phyloP scores from a whole-genome alignment of 1,284 basidiomycete species.

The Cerrena zonata region DNA sequence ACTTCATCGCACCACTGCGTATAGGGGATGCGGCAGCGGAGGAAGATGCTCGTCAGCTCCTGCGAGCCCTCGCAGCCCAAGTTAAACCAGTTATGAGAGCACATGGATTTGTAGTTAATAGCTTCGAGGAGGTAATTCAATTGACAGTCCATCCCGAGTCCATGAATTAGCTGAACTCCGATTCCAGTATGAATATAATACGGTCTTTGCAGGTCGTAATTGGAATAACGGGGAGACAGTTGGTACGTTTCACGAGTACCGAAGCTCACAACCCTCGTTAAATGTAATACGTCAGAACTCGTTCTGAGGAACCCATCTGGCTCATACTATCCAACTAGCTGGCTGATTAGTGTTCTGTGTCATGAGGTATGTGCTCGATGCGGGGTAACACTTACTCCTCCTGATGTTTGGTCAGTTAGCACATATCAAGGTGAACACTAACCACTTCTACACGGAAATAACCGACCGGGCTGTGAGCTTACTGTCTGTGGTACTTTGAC shows the following conservation, averaged over 20 bases:
- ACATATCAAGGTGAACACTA: slow-evolving; percentile 61
- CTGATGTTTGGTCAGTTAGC: slow-evolving; percentile 47
- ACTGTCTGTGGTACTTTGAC: too few relatives aligned
- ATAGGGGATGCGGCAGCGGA: slow-evolving; percentile 33
- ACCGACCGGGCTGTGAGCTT: too few relatives aligned
- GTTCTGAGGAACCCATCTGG: slow-evolving; percentile 61
- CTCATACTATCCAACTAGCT: slow-evolving; percentile 54
- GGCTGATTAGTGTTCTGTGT: slow-evolving; percentile 72
- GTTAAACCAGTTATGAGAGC: slow-evolving; percentile 75
- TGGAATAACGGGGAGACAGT: slow-evolving; percentile 77
- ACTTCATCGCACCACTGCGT: slow-evolving; percentile 66
- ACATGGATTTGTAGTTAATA: slow-evolving; percentile 70
- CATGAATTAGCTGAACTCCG: background rate
- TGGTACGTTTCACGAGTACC: slow-evolving; percentile 37
- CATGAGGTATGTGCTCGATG: slow-evolving; percentile 57
- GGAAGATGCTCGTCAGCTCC: slow-evolving; percentile 59
- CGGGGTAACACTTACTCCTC: background rate
- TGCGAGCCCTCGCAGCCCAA: slow-evolving; percentile 74
- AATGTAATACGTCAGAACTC: slow-evolving; percentile 43
- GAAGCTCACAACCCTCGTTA: background rate
- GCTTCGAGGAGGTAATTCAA: slow-evolving; percentile 63
- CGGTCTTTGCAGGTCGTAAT: slow-evolving; percentile 72
- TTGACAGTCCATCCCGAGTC: background rate
- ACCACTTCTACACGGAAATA: too few relatives aligned
- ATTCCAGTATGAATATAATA: slow-evolving; percentile 66